Percentiles rank a stretch among this genome's conserved stretches.
Conservation (phyloP, 2,329 filamentous ascomycete species). For the Eutypella sp. region DNA sequence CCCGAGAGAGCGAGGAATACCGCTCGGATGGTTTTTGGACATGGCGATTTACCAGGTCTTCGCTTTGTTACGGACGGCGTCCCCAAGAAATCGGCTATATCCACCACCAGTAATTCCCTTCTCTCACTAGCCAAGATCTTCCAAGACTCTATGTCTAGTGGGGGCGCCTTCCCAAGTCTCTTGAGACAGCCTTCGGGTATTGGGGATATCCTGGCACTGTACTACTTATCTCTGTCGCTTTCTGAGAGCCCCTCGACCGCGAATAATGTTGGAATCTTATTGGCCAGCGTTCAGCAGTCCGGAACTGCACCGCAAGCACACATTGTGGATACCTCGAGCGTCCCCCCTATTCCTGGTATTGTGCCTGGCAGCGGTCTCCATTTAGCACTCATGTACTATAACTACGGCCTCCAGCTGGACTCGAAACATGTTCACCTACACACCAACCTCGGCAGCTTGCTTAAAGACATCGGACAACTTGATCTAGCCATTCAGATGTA, state of each 20-base stretch:
- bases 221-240: slow-evolving; percentile 89
- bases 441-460: slow-evolving; percentile 88
- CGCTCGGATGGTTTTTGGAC: slow-evolving; percentile 73
- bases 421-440: slow-evolving; percentile 90
- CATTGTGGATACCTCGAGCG: slow-evolving; percentile 23
- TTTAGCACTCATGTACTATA: slow-evolving; percentile 87
- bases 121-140: slow-evolving; percentile 96
- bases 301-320: slow-evolving; percentile 31
- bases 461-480: slow-evolving; percentile 94
- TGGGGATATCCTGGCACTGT: slow-evolving; percentile 86
- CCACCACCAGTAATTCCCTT: slow-evolving; percentile 92
- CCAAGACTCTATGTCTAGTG: slow-evolving; percentile 87
- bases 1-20: slow-evolving; percentile 82
- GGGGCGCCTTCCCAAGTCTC: slow-evolving; percentile 48
- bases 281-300: slow-evolving; percentile 85
- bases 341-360: slow-evolving; percentile 67
- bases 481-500: slow-evolving; percentile 95
- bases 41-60: slow-evolving; percentile 76
- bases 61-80: slow-evolving; percentile 64
- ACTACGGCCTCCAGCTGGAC: slow-evolving; percentile 86
- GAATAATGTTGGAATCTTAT: slow-evolving; percentile 94
- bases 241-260: slow-evolving; percentile 96
- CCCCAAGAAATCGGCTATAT: slow-evolving; percentile 73
- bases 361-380: slow-evolving; percentile 80
- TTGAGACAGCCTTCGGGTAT: slow-evolving; percentile 68